phyloP scores from a whole-genome alignment of 2,329 filamentous ascomycete species.

The Dichotomopilus funicola region DNA sequence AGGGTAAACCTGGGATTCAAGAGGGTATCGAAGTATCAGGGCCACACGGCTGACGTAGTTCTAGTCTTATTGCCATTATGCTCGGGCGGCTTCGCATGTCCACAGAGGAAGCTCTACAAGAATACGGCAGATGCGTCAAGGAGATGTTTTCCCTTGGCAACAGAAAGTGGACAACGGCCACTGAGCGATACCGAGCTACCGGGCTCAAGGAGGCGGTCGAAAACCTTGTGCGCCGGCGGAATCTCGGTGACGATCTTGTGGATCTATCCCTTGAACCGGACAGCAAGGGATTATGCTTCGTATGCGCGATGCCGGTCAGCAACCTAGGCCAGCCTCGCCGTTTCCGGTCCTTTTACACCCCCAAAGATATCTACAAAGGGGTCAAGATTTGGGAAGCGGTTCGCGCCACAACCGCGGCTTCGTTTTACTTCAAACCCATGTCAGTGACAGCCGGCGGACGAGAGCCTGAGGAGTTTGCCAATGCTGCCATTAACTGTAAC shows the following conservation, averaged over 20 bases:
- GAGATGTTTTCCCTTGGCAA: slow-evolving; percentile 31
- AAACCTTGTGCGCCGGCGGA: slow-evolving; percentile 5
- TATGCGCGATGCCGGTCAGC: not conserved
- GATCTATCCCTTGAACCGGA: not conserved
- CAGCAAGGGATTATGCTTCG: slow-evolving; percentile 3
- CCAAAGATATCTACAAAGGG: slow-evolving; percentile 1
- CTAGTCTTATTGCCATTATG: slow-evolving; percentile 41
- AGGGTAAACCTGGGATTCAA: slow-evolving; percentile 21
- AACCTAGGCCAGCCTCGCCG: not conserved
- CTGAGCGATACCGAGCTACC: slow-evolving; percentile 27
- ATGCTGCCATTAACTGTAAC: slow-evolving; percentile 38
- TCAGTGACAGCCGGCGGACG: slow-evolving; percentile 27
- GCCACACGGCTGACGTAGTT: not conserved
- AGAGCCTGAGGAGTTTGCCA: slow-evolving; percentile 29
- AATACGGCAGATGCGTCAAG: slow-evolving; percentile 33
- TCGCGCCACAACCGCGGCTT: slow-evolving; percentile 37
- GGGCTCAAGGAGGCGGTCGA: slow-evolving; percentile 2
- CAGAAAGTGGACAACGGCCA: slow-evolving; percentile 13
- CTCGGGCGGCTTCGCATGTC: slow-evolving; percentile 40
- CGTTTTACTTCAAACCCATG: slow-evolving; percentile 35
- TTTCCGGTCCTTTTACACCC: not conserved
- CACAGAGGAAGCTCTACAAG: slow-evolving; percentile 35
- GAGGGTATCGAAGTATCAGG: not conserved
- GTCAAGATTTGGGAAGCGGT: slow-evolving; percentile 37
- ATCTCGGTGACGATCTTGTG: slow-evolving; percentile 2